These are phyloP conservation scores for Mycogone perniciosa DNA, from an alignment of 2,329 filamentous ascomycete genomes.

Conservation along the genomic window DNA sequence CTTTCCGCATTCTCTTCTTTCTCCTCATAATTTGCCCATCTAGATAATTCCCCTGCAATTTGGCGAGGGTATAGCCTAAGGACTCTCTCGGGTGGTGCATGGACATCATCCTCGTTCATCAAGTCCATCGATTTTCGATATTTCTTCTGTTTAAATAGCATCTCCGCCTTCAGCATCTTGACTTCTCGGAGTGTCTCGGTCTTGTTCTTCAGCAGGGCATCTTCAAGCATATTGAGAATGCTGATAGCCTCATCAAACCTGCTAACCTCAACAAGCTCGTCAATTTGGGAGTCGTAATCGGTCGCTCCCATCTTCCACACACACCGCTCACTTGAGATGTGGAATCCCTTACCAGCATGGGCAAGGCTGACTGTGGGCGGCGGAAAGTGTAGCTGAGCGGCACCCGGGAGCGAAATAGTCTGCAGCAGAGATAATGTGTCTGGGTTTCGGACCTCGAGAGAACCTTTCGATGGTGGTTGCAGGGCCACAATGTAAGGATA, in stretches of 20 bases:
- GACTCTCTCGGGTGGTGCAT: slow-evolving; percentile 83
- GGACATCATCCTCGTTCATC: slow-evolving; percentile 76
- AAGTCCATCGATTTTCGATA: slow-evolving; percentile 83
- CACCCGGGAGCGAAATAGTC: slow-evolving; percentile 72
- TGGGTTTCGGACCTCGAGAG: slow-evolving; percentile 85
- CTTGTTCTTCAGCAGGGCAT: slow-evolving; percentile 82
- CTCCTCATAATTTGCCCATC: slow-evolving; percentile 36
- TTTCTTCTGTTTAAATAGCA: slow-evolving; percentile 73
- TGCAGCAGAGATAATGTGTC: slow-evolving; percentile 87
- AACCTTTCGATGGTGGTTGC: slow-evolving; percentile 75
- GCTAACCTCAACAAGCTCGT: slow-evolving; percentile 66
- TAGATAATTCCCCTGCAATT: slow-evolving; percentile 77
- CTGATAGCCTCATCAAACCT: slow-evolving; percentile 90
- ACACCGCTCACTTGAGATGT: slow-evolving; percentile 82
- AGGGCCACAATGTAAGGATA: slow-evolving; percentile 92
- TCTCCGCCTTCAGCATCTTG: slow-evolving; percentile 86
- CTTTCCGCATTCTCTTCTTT: slow-evolving; percentile 39
- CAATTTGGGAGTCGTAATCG: slow-evolving; percentile 84
- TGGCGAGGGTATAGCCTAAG: slow-evolving; percentile 75
- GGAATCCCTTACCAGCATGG: slow-evolving; percentile 91
- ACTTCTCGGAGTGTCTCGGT: slow-evolving; percentile 71
- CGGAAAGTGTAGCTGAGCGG: slow-evolving; percentile 81
- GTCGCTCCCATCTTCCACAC: slow-evolving; percentile 96
- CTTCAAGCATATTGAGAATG: slow-evolving; percentile 81
- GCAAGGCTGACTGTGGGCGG: slow-evolving; percentile 91